Percentiles rank a stretch among this genome's conserved stretches.
Evolutionary conservation across 179 eudicot genomes (phyloP).

Genomic region (Spergularia azorica): DNA sequence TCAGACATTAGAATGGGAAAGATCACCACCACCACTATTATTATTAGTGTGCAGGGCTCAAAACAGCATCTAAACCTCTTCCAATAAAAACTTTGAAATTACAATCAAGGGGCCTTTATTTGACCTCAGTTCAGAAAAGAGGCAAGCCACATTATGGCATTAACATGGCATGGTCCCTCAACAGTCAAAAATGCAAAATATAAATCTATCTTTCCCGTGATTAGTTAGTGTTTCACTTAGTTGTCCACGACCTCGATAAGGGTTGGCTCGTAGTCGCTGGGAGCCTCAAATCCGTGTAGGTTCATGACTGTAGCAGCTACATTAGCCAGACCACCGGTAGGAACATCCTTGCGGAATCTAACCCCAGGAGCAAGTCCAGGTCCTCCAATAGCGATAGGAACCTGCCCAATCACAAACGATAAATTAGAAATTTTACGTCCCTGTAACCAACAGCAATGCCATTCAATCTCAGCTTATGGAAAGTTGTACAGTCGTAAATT

Average conservation of each 20-base stretch:
- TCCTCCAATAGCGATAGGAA: slow-evolving; percentile 94
- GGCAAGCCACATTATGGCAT: slow-evolving; percentile 15
- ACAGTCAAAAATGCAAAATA: not conserved
- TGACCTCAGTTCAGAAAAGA: slow-evolving; percentile 21
- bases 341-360: slow-evolving; percentile 84
- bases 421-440: not conserved
- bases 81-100: not conserved
- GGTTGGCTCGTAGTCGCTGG: slow-evolving; percentile 80
- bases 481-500: too few relatives aligned
- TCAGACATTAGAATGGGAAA: too few relatives aligned
- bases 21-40: too few relatives aligned
- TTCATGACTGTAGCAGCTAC: slow-evolving; percentile 96
- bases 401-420: slow-evolving; percentile 40
- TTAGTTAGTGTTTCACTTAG: slow-evolving; percentile 21
- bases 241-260: slow-evolving; percentile 80
- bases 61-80: slow-evolving; percentile 1
- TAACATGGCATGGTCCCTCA: slow-evolving; percentile 18
- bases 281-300: slow-evolving; percentile 86
- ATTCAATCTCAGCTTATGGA: too few relatives aligned
- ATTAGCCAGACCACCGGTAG: slow-evolving; percentile 82
- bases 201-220: not conserved
- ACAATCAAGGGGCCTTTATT: slow-evolving; percentile 13
- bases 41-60: too few relatives aligned
- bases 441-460: not conserved
- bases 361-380: slow-evolving; percentile 84